Conservation (phyloP, 2,329 filamentous ascomycete species). For the Nemania abortiva region DNA sequence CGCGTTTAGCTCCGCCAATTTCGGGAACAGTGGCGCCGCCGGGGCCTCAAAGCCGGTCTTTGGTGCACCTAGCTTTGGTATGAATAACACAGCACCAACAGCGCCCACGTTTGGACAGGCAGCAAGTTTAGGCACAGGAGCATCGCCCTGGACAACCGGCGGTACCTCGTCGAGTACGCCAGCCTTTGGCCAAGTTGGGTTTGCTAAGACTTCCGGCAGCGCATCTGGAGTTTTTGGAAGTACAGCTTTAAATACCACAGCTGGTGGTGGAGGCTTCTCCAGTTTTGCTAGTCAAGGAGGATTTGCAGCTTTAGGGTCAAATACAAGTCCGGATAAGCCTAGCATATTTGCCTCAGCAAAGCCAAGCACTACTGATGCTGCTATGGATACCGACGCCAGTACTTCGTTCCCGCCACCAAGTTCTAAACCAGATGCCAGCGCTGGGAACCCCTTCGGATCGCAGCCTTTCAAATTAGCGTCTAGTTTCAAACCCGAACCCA, state of each 20-base stretch:
- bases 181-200: slow-evolving; percentile 68
- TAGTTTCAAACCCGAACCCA: slow-evolving; percentile 74
- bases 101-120: slow-evolving; percentile 65
- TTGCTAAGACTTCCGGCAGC: slow-evolving; percentile 52
- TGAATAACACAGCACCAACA: slow-evolving; percentile 29
- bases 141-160: slow-evolving; percentile 66
- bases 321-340: slow-evolving; percentile 50
- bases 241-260: slow-evolving; percentile 32
- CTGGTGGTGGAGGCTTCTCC: slow-evolving; percentile 51
- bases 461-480: slow-evolving; percentile 75
- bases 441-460: slow-evolving; percentile 58
- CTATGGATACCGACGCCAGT: slow-evolving; percentile 51
- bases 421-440: slow-evolving; percentile 53
- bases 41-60: slow-evolving; percentile 59
- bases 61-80: slow-evolving; percentile 55
- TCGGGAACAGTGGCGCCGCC: slow-evolving; percentile 54
- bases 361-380: slow-evolving; percentile 47
- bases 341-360: slow-evolving; percentile 59
- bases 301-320: slow-evolving; percentile 63
- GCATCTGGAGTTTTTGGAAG: slow-evolving; percentile 39
- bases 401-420: slow-evolving; percentile 56
- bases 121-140: slow-evolving; percentile 60
- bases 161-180: slow-evolving; percentile 54
- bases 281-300: slow-evolving; percentile 67
- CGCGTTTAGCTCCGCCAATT: slow-evolving; percentile 61